Conservation (phyloP, 495 filamentous ascomycete species). For the Rostrohypoxylon terebratum region DNA sequence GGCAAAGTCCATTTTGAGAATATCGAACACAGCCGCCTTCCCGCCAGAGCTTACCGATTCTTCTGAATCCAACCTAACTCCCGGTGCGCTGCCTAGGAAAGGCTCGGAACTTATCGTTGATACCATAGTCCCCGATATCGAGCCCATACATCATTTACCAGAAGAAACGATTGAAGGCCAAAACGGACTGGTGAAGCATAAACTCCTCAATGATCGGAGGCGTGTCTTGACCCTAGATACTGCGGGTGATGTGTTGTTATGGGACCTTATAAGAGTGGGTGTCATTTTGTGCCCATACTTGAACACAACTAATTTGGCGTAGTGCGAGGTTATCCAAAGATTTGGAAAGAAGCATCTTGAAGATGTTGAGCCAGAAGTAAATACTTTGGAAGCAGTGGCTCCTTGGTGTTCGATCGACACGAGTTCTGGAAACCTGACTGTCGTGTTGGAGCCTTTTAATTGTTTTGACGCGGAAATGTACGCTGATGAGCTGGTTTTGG, state of each 20-base stretch:
- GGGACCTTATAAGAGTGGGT: slow-evolving; percentile 87
- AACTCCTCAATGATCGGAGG: slow-evolving; percentile 89
- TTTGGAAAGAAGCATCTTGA: slow-evolving; percentile 96
- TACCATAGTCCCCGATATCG: slow-evolving; percentile 64
- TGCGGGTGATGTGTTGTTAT: slow-evolving; percentile 93
- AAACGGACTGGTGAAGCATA: slow-evolving; percentile 93
- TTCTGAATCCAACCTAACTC: slow-evolving; percentile 60
- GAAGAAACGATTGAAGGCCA: slow-evolving; percentile 93
- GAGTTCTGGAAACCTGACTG: slow-evolving; percentile 88
- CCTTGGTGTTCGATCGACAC: slow-evolving; percentile 97
- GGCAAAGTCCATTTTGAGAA: slow-evolving; percentile 75
- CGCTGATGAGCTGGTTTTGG: slow-evolving; percentile 82
- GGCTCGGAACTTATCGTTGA: slow-evolving; percentile 72
- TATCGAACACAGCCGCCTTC: slow-evolving; percentile 86
- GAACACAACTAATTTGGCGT: slow-evolving; percentile 31
- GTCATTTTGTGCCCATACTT: neutral
- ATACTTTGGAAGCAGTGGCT: slow-evolving; percentile 86
- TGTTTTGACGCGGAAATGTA: slow-evolving; percentile 99
- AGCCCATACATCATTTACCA: slow-evolving; percentile 79
- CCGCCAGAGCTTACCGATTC: slow-evolving; percentile 56
- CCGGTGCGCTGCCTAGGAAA: slow-evolving; percentile 63
- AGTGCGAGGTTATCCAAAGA: slow-evolving; percentile 86
- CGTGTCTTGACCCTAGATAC: slow-evolving; percentile 93
- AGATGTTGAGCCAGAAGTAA: slow-evolving; percentile 87
- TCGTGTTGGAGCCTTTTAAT: slow-evolving; percentile 91